Evolutionary conservation across 2,329 filamentous ascomycete species (phyloP), one percentile per base, ranked within the genome.

Genomic region (Domatiomyces globalis): DNA sequence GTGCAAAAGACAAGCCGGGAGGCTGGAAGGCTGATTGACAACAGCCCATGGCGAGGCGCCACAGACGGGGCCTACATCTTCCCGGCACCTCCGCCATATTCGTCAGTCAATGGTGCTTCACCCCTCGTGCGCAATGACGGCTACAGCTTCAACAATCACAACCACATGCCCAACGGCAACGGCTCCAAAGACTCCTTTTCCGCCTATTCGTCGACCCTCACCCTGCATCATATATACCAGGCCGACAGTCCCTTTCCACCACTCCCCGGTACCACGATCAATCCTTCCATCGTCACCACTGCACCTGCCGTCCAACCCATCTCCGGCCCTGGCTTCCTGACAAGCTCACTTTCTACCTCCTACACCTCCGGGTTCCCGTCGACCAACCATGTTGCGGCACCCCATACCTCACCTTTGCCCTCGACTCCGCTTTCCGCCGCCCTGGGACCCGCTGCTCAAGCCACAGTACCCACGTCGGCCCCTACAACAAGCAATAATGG

Each of bases 341-440:
- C 49, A 51, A 49, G 22, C 53, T 52, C 48, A 61, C 57, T 36
- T 46, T 58, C 27, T 62, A 54, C 51, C 50, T 51, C 44, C 60
- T 60, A 47, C 57, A 62, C 46, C 56, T 61, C 48, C 61, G 9
- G 33, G 15, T 45, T 46, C 33, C 45, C 5, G 25, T 53, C 36
- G 55, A 54, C 29, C 52, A 53, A 10, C 43, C 49, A 18, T 54
- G 61, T 55, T 55, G 66, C 58, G 19, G 68, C 63, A 48, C 75
- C 72, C 10, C 76, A 76, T 46, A 72, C 74, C 19, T 70, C 76
- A 8, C 73, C 77, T 9, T 69, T 88, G 39, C 88, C 89, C 7
- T 87, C 92, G 62, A 95, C 89, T 1, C 89, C 90, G 6, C 77
- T 95, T 55, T 92, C 86, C 60, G 89, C 88, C 15, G 89, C 89